Evolutionary conservation across 78 protist species (phyloP).

Genomic region (Dictyostelium discoideum): DNA sequence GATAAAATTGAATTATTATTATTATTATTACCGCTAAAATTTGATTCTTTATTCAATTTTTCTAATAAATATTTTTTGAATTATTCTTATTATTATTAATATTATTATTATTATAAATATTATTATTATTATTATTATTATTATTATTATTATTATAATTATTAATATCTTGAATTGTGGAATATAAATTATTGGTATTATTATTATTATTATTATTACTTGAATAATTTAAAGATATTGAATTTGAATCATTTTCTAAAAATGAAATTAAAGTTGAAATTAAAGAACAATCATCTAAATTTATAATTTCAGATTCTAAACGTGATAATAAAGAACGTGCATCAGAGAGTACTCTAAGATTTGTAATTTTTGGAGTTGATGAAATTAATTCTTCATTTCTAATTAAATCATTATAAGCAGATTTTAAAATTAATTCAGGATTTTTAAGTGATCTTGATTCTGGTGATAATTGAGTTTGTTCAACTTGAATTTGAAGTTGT

Average conservation of each 20-base stretch:
- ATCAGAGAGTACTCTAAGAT: conserved; percentile 35
- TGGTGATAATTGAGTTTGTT: neutral
- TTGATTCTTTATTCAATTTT: neutral
- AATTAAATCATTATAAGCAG: conserved; percentile 57
- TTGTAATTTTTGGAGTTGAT: conserved; percentile 46
- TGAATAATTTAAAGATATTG: neutral
- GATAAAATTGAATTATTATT: neutral
- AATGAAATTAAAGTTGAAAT: conserved; percentile 25
- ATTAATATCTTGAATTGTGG: neutral
- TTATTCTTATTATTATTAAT: neutral
- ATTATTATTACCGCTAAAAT: neutral
- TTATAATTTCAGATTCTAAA: conserved; percentile 27
- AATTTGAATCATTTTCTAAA: conserved; percentile 29
- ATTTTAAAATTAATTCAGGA: conserved; percentile 20
- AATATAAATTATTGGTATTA: neutral
- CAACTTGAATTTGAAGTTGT: conserved; percentile 24
- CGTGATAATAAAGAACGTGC: conserved; percentile 2
- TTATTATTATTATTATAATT: neutral
- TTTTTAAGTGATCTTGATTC: conserved; percentile 8
- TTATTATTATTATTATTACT: neutral
- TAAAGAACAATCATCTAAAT: conserved; percentile 21
- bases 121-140: neutral
- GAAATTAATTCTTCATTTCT: conserved; percentile 54
- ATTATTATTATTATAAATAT: neutral
- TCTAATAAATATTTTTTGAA: neutral